Percentiles rank a stretch among this genome's conserved stretches.
These are phyloP conservation scores for Licmophora abbreviata DNA, from an alignment of 108 stramenopile genomes.

Conservation along the genomic window DNA sequence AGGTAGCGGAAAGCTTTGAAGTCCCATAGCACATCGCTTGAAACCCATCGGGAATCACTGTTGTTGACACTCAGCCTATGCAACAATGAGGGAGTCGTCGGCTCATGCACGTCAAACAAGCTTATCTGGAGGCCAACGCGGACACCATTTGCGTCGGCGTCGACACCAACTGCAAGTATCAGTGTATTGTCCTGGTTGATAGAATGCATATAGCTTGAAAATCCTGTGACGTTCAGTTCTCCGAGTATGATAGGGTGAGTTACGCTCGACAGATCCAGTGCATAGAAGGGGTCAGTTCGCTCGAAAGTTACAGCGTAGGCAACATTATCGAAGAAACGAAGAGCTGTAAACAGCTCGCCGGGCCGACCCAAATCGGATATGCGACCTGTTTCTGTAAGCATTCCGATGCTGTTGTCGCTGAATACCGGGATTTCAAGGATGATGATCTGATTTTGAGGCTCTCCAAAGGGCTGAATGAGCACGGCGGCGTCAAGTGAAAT, in stretches of 20 bases:
- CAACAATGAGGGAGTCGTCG: constrained; percentile 13
- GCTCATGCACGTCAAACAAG: constrained; percentile 31
- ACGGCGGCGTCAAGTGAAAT: no score
- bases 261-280: constrained; percentile 14
- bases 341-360: constrained; percentile 19
- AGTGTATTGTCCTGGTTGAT: constrained; percentile 26
- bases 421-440: constrained; percentile 3
- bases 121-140: constrained; percentile 31
- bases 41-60: constrained; percentile 11
- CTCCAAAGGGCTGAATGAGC: not conserved
- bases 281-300: constrained; percentile 37
- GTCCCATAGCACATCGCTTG: constrained; percentile 32
- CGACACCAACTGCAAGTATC: constrained; percentile 39
- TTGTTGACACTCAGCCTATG: constrained; percentile 22
- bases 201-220: constrained; percentile 44
- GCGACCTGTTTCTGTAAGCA: not conserved
- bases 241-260: constrained; percentile 14
- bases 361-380: constrained; percentile 2
- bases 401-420: constrained; percentile 1
- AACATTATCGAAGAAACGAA: constrained; percentile 38
- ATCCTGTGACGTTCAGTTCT: constrained; percentile 44
- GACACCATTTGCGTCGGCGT: constrained; percentile 29
- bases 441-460: not conserved
- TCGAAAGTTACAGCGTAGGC: constrained; percentile 48
- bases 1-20: constrained; percentile 38